Base-by-base conservation (phyloP, 2,329 filamentous ascomycete species). In the Sporothrix pallida region DNA sequence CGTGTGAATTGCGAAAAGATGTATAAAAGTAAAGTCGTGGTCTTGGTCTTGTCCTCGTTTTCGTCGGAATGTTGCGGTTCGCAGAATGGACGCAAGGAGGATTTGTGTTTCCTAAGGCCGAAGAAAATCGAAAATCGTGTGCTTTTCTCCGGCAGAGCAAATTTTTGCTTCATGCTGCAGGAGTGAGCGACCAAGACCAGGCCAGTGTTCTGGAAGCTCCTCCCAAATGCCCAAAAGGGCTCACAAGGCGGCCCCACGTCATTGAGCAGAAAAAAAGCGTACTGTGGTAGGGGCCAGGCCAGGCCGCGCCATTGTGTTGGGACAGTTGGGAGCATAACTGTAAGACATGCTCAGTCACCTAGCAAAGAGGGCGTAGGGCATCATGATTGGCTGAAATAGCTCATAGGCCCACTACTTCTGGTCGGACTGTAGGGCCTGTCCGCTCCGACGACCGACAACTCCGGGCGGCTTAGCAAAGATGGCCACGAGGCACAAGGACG, bases 131-230 rank as follows among this genome's bases (percentile, higher is more conserved):
- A 52, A 54, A 70, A 46, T 31, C 23, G 54, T 46, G 42, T 12
- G 54, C 50, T 58, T 58, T 68, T 48, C 62, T 58, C 50, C 42
- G 37, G 68, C 42, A 46, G 23, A 20, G 20, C 20, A 56, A 46
- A 69, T 50, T 52, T 20, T 69, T 69, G 50, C 44, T 44, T 23
- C 54, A 26, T 31, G 26, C 37, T 9, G 46, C 67, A 20, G 52
- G 7, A 17, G 8, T 9, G 3, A 23, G 13, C 12, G n/a, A 26
- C 23, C 23, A 26, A 26, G 23, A 26, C 23, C 3, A 3, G n/a
- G 31, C 31, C 31, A 37, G 5, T 31, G 46, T 74, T 74, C 73
- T 74, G 60, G 73, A 73, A 75, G 74, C 74, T 75, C 73, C 74
- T 44, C 10, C 10, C 44, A 48, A 26, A 26, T 1, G 23, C 31